Evolutionary conservation across 495 filamentous ascomycete species (phyloP).

Genomic region (Talaromyces thailandensis): DNA sequence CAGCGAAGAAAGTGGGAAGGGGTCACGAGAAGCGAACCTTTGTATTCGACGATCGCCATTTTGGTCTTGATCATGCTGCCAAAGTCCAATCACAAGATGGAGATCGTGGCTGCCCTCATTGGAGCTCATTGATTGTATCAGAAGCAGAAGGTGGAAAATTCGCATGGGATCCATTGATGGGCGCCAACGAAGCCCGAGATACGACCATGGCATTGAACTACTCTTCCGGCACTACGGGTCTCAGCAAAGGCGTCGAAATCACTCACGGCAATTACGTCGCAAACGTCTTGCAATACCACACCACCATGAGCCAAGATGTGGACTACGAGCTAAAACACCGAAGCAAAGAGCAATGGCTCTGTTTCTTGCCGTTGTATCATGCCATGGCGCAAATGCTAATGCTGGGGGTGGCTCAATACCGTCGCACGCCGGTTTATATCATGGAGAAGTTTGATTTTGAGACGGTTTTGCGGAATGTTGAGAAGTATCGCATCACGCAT

Average conservation of each 20-base stretch:
- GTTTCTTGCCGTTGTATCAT: constrained; percentile 40
- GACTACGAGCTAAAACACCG: constrained; percentile 17
- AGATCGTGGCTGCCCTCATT: constrained; percentile 17
- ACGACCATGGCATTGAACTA: constrained; percentile 36
- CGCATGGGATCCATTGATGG: constrained; percentile 24
- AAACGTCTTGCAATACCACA: constrained; percentile 32
- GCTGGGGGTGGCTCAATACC: constrained; percentile 20
- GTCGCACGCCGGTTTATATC: constrained; percentile 26
- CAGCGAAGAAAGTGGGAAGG: constrained; percentile 13
- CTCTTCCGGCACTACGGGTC: constrained; percentile 39
- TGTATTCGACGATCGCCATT: constrained; percentile 12
- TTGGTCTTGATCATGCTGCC: constrained; percentile 3
- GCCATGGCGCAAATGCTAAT: constrained; percentile 27
- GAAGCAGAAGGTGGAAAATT: constrained; percentile 1
- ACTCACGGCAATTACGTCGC: constrained; percentile 34
- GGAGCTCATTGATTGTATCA: constrained; percentile 20
- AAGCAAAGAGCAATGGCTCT: constrained; percentile 22
- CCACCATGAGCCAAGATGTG: constrained; percentile 16
- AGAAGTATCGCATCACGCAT: constrained; percentile 34
- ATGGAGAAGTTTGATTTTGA: constrained; percentile 40
- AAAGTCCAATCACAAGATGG: constrained; percentile 15
- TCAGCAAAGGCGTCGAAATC: constrained; percentile 41
- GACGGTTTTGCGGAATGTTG: constrained; percentile 29
- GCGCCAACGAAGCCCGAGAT: constrained; percentile 19
- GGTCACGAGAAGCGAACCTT: constrained; percentile 27